phyloP scores from a whole-genome alignment of 352 stramenopile species.

The Globisporangium paroecandrum region DNA sequence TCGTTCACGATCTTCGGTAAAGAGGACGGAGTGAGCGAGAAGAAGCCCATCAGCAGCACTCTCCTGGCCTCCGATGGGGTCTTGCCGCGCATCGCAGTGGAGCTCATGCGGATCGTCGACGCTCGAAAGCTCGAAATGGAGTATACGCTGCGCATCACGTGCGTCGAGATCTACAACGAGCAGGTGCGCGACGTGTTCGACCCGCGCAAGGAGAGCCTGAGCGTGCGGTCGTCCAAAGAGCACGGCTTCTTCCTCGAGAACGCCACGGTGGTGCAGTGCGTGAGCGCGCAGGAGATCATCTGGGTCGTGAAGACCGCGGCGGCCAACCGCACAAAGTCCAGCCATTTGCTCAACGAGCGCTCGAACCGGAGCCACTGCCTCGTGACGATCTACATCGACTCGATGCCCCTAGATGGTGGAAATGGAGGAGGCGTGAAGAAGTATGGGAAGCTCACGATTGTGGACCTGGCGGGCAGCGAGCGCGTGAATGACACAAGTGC shows the following conservation, averaged over 20 bases:
- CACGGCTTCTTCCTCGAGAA: conserved; percentile 74
- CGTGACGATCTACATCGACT: conserved; percentile 79
- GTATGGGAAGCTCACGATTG: conserved; percentile 75
- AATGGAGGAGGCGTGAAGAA: conserved; percentile 28
- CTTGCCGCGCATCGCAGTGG: conserved; percentile 42
- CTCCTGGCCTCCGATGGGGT: conserved; percentile 43
- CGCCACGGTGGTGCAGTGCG: conserved; percentile 61
- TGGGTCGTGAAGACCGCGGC: conserved; percentile 57
- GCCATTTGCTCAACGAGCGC: conserved; percentile 60
- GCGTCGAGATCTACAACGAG: conserved; percentile 81
- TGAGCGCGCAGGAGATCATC: conserved; percentile 55
- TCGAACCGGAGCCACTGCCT: conserved; percentile 79
- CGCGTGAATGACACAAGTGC: conserved; percentile 59
- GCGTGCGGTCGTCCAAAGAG: conserved; percentile 54
- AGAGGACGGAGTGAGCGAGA: conserved; percentile 35
- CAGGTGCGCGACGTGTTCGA: conserved; percentile 66
- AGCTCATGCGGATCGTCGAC: conserved; percentile 54
- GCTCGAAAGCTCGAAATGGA: conserved; percentile 30
- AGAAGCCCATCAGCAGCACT: conserved; percentile 16
- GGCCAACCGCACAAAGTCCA: conserved; percentile 61
- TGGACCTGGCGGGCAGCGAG: conserved; percentile 71
- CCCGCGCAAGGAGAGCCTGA: conserved; percentile 48
- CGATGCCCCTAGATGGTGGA: conserved; percentile 24
- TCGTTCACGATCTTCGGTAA: conserved; percentile 75
- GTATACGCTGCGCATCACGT: conserved; percentile 64